Evolutionary conservation across 371 early-diverging fungal species (phyloP).

Genomic region (Batrachochytrium dendrobatidis): DNA sequence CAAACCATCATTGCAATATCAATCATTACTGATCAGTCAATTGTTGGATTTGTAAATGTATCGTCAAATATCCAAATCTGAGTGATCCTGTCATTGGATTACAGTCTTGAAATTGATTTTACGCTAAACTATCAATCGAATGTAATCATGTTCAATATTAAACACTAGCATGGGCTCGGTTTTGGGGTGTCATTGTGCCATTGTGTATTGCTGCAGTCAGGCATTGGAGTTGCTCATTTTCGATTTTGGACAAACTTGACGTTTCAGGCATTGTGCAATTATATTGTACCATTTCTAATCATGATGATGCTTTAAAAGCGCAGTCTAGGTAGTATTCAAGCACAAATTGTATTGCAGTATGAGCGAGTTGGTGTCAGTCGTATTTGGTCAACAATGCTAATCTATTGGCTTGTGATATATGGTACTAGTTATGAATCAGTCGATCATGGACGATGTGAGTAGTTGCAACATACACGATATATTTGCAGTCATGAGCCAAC

Average conservation of each 20-base stretch:
- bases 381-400: too few relatives aligned
- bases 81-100: too few relatives aligned
- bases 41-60: too few relatives aligned
- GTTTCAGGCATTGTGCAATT: conserved; percentile 40
- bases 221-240: conserved; percentile 25
- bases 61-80: too few relatives aligned
- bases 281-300: conserved; percentile 40
- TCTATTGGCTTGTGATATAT: not conserved
- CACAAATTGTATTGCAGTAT: too few relatives aligned
- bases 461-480: not conserved
- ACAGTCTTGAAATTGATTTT: too few relatives aligned
- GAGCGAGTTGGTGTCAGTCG: too few relatives aligned
- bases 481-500: not conserved
- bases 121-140: too few relatives aligned
- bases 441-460: conserved; percentile 32
- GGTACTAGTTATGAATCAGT: conserved; percentile 36
- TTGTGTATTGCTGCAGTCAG: conserved; percentile 39
- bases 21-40: too few relatives aligned
- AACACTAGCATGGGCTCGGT: too few relatives aligned
- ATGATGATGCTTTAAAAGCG: conserved; percentile 35
- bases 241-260: conserved; percentile 36
- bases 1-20: too few relatives aligned
- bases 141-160: too few relatives aligned
- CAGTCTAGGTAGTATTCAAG: conserved; percentile 20
- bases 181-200: conserved; percentile 40